Percentiles rank a stretch among this genome's conserved stretches.
Evolutionary conservation across 768 basidiomycete species (phyloP).

Genomic region (Pisolithus microcarpus): DNA sequence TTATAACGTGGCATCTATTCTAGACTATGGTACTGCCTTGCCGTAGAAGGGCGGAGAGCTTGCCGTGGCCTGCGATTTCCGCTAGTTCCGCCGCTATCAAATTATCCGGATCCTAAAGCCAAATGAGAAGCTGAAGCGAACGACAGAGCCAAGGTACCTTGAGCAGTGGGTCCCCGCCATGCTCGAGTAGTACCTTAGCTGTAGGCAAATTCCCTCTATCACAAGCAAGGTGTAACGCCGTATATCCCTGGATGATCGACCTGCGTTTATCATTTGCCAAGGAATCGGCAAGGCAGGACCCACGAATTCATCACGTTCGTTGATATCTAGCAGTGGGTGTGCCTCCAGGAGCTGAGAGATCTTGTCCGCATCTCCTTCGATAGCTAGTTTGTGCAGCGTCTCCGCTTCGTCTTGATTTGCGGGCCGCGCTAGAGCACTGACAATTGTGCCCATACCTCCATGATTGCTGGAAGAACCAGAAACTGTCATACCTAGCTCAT

Average conservation of each 20-base stretch:
- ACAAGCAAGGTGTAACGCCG: conserved; percentile 78
- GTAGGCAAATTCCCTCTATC: conserved; percentile 65
- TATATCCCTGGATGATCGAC: conserved; percentile 60
- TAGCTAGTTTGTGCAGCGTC: conserved; percentile 55
- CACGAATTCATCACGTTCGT: conserved; percentile 70
- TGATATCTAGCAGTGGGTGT: conserved; percentile 40
- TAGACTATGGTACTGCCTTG: conserved; percentile 10
- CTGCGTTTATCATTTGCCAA: conserved; percentile 1
- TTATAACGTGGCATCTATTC: neutral
- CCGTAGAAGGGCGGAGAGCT: conserved; percentile 36
- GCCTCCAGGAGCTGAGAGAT: conserved; percentile 39
- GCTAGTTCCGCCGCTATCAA: conserved; percentile 58
- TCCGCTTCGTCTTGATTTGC: conserved; percentile 34
- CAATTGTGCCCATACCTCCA: conserved; percentile 46
- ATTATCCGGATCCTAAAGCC: conserved; percentile 57
- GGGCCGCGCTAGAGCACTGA: conserved; percentile 51
- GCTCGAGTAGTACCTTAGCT: conserved; percentile 50
- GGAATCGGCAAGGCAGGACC: conserved; percentile 20
- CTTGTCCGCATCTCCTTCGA: conserved; percentile 44
- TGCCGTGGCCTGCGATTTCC: conserved; percentile 46
- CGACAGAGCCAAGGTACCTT: conserved; percentile 40
- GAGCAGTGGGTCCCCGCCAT: conserved; percentile 57
- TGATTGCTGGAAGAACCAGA: conserved; percentile 20
- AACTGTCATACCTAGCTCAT: conserved; percentile 27
- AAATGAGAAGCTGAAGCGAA: conserved; percentile 5